phyloP scores from a whole-genome alignment of 1,284 basidiomycete genomes.

The Apiotrichum akiyoshidainum region DNA sequence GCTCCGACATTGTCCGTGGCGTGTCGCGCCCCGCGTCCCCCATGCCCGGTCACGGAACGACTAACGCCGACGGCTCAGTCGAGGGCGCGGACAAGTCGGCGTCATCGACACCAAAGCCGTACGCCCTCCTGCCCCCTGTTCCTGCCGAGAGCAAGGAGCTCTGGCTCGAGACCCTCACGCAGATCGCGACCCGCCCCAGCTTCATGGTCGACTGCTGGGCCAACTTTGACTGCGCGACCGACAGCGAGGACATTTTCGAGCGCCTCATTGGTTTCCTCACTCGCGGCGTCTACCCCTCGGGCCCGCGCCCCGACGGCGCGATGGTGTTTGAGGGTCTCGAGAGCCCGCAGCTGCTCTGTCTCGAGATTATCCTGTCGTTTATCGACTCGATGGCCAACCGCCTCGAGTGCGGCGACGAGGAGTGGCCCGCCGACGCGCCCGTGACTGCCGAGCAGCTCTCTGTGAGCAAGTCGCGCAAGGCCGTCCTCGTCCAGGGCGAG shows the following conservation, averaged over 20 bases:
- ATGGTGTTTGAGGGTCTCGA: constrained; percentile 60
- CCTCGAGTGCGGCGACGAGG: constrained; percentile 62
- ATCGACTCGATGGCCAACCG: constrained; percentile 85
- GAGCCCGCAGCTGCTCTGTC: constrained; percentile 77
- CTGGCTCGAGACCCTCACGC: constrained; percentile 80
- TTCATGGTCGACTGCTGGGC: constrained; percentile 94
- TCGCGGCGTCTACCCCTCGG: constrained; percentile 72
- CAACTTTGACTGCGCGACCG: constrained; percentile 96
- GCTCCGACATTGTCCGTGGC: constrained; percentile 17
- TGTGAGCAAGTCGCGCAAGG: constrained; percentile 78
- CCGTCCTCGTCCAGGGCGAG: constrained; percentile 78
- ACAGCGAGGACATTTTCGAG: constrained; percentile 95
- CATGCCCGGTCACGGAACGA: constrained; percentile 12
- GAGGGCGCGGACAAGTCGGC: constrained; percentile 12
- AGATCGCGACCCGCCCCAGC: constrained; percentile 65
- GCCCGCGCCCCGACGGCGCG: constrained; percentile 37
- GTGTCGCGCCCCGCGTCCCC: constrained; percentile 59
- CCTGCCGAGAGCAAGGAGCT: constrained; percentile 84
- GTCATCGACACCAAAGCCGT: constrained; percentile 35
- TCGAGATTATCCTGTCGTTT: constrained; percentile 83
- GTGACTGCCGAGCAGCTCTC: constrained; percentile 62
- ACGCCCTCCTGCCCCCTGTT: constrained; percentile 57
- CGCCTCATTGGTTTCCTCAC: constrained; percentile 85
- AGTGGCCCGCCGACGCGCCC: constrained; percentile 60
- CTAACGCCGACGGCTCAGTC: constrained; percentile 15